Conservation (phyloP, 1,284 basidiomycete genomes). For the Mycosarcoma maydis region DNA sequence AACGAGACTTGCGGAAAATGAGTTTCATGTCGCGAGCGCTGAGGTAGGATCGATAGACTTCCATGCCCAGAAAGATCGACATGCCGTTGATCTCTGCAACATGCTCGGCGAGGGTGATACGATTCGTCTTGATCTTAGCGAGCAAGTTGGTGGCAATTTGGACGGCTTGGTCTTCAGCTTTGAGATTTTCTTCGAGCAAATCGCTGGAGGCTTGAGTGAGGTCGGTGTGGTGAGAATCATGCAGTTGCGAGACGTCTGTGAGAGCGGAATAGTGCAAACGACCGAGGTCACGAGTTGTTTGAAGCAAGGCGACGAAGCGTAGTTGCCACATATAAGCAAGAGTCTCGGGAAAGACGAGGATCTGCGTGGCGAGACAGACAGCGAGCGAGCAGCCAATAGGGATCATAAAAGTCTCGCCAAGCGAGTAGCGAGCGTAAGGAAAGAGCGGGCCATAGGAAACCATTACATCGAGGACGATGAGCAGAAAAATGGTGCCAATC, state of each 20-base stretch:
- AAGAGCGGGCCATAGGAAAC: conserved; percentile 72
- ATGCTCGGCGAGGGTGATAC: conserved; percentile 20
- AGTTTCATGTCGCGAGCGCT: conserved; percentile 67
- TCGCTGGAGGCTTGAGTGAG: conserved; percentile 9
- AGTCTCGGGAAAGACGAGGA: conserved; percentile 79
- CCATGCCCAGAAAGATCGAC: conserved; percentile 61
- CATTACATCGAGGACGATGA: conserved; percentile 54
- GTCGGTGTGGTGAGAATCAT: conserved; percentile 3
- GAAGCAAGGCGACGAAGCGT: conserved; percentile 57
- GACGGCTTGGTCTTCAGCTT: conserved; percentile 28
- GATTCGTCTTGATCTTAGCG: conserved; percentile 16
- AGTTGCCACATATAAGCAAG: conserved; percentile 72
- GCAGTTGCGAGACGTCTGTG: conserved; percentile 9
- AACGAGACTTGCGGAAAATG: conserved; percentile 29
- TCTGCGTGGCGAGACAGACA: conserved; percentile 63
- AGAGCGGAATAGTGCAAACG: conserved; percentile 25
- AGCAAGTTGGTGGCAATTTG: conserved; percentile 13
- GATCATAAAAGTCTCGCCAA: conserved; percentile 68
- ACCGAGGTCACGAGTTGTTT: conserved; percentile 17
- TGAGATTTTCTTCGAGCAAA: conserved; percentile 13
- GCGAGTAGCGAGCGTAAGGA: conserved; percentile 74
- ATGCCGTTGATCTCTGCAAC: conserved; percentile 24
- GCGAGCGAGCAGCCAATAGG: conserved; percentile 45
- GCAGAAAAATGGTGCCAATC: conserved; percentile 70
- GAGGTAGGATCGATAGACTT: conserved; percentile 68